Percentiles rank a stretch among this genome's conserved stretches.
Evolutionary conservation across 106 monocot genomes (phyloP).

Genomic region (Dioscorea dumetorum): DNA sequence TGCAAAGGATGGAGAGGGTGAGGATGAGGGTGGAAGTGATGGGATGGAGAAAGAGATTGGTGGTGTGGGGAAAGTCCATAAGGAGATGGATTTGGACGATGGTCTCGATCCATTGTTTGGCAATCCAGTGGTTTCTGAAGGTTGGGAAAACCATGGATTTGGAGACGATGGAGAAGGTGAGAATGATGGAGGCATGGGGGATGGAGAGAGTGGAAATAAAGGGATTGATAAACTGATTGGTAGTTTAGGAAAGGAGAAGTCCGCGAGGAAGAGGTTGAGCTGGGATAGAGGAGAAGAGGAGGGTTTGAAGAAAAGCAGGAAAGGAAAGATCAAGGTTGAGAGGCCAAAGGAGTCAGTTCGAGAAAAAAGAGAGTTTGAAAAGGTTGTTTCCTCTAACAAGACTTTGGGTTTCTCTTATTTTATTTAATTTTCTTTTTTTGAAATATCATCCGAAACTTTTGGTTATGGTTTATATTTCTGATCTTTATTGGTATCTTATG

Average conservation of each 20-base stretch:
- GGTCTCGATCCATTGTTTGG: conserved; percentile 63
- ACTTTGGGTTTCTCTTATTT: not conserved
- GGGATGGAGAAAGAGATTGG: no score
- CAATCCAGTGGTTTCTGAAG: not conserved
- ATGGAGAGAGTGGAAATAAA: conserved; percentile 6
- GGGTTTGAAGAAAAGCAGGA: conserved; percentile 21
- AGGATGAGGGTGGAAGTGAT: conserved; percentile 8
- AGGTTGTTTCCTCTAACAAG: conserved; percentile 24
- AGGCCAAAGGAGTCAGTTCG: conserved; percentile 30
- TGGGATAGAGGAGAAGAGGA: conserved; percentile 33
- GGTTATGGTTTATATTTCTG: not conserved
- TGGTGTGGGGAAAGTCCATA: not conserved
- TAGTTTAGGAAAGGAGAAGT: conserved; percentile 15
- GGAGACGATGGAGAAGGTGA: not conserved
- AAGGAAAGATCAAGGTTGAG: conserved; percentile 22
- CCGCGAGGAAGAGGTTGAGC: conserved; percentile 50
- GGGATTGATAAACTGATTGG: no score
- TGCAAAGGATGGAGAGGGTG: not conserved
- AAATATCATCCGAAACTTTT: not conserved
- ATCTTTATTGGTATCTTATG: conserved; percentile 3
- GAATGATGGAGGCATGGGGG: not conserved
- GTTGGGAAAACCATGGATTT: not conserved
- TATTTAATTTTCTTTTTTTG: no score
- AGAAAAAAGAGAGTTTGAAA: conserved; percentile 45
- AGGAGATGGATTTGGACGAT: conserved; percentile 10